Evolutionary conservation across 352 stramenopile species (phyloP), one percentile per base, ranked within the genome.

Genomic region (Saprolegnia diclina): DNA sequence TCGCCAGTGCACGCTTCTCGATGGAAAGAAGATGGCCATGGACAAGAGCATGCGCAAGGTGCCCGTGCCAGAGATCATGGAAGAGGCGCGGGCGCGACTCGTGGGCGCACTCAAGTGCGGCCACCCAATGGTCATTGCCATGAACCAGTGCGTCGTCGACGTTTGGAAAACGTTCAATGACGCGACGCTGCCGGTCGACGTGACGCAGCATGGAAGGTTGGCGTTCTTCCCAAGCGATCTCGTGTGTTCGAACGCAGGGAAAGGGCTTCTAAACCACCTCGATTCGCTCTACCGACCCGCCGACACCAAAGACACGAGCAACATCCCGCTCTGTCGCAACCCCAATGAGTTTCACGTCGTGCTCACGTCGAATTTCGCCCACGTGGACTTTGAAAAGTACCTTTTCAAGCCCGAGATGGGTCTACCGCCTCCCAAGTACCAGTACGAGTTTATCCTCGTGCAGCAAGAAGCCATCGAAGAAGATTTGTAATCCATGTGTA

Each of bases 41-140:
- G 53, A 61, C 53, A 61, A 61, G 53, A 61, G 53, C 35, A 48
- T 63, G 55, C 55, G 55, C 55, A 63, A 63, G n/a, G 35, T 63
- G 1, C 29, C 55, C 1, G 35, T 63, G 35, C 29, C 40, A 1
- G 35, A 50, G 18, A 48, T 63, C 24, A n/a, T 63, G 29, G 55
- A 63, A 18, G 55, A 48, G 29, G 55, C 55, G 11, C 55, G 55
- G 5, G 4, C 11, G 18, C 26, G 55, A 1, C 29, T 63, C 32
- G 55, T 63, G 4, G 55, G 55, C 1, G 55, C 29, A 32, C 55
- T 63, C 35, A 63, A 63, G n/a, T 26, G 24, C 5, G 55, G 55
- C 2, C 24, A 45, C 13, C 55, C 55, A 2, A 21, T 45, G 7
- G 35, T 63, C 13, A 19, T 63, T 21, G 55, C 55, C 26, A 45